phyloP scores from a whole-genome alignment of 805 yeast genomes.

The Debaryomyces castellii region DNA sequence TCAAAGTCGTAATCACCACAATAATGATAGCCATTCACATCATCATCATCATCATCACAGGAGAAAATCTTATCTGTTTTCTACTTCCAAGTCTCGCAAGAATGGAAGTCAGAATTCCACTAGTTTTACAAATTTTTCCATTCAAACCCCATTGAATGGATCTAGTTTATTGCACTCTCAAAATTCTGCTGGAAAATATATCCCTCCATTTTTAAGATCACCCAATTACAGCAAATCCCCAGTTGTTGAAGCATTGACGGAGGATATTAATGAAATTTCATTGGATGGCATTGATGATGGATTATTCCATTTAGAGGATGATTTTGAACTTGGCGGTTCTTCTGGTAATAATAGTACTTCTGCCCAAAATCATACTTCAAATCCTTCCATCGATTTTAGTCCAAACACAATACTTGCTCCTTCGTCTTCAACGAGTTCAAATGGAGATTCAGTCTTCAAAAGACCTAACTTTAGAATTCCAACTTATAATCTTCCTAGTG shows the following conservation, averaged over 20 bases:
- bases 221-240: constrained; percentile 35
- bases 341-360: neutral
- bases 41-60: constrained; percentile 8
- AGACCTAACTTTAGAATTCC: constrained; percentile 15
- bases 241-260: constrained; percentile 30
- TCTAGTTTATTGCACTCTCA: neutral
- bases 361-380: neutral
- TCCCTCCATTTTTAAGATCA: constrained; percentile 44
- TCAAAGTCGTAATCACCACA: constrained; percentile 10
- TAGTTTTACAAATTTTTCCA: neutral
- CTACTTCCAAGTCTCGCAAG: constrained; percentile 17
- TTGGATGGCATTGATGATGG: constrained; percentile 33
- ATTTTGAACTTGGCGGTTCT: constrained; percentile 19
- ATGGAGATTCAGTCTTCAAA: constrained; percentile 10
- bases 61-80: constrained; percentile 22
- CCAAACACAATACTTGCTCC: neutral
- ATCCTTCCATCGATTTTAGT: neutral
- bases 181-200: constrained; percentile 26
- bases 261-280: constrained; percentile 33
- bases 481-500: constrained; percentile 7
- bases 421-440: constrained; percentile 3
- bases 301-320: constrained; percentile 45
- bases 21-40: constrained; percentile 8
- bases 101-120: neutral
- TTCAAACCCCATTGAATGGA: constrained; percentile 5